Percentiles rank a stretch among this genome's conserved stretches.
Conservation (phyloP, 345 rosid species). For the Alliaria petiolata region DNA sequence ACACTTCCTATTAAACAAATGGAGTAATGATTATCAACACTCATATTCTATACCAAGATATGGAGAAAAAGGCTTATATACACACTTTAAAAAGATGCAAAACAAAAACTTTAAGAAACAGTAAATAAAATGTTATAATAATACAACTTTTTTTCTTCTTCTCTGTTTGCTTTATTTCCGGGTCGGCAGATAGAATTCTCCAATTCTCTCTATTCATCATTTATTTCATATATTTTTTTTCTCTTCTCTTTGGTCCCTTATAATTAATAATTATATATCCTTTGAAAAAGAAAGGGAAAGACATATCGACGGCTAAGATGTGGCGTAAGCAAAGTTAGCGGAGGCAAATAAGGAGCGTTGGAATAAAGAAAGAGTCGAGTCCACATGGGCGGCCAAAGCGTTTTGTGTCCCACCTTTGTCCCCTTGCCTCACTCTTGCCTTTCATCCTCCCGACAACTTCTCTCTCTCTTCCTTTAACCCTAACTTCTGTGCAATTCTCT, state of each 20-base stretch:
- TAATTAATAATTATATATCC: slow-evolving; percentile 7
- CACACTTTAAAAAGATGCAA: too few relatives aligned
- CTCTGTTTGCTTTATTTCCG: slow-evolving; percentile 13
- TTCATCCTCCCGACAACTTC: slow-evolving; percentile 29
- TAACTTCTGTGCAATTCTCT: slow-evolving; percentile 18
- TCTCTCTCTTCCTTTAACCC: slow-evolving; percentile 27
- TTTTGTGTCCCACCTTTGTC: slow-evolving; percentile 38
- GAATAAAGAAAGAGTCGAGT: slow-evolving; percentile 27
- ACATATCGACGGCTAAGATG: slow-evolving; percentile 20
- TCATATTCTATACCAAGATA: too few relatives aligned
- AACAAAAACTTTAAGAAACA: slow-evolving; percentile 17
- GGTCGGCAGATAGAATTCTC: slow-evolving; percentile 25
- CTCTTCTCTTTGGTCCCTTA: not conserved
- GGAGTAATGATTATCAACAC: too few relatives aligned
- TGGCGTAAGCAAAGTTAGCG: slow-evolving; percentile 28
- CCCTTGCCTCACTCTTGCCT: slow-evolving; percentile 36
- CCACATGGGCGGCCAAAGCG: slow-evolving; percentile 36
- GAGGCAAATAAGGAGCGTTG: slow-evolving; percentile 32
- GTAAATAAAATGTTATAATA: slow-evolving; percentile 13
- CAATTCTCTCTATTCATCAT: slow-evolving; percentile 2
- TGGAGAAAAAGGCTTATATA: too few relatives aligned
- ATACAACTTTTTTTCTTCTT: not conserved
- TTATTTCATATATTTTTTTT: not conserved
- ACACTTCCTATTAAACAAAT: too few relatives aligned
- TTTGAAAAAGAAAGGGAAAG: not conserved